phyloP scores from a whole-genome alignment of 108 stramenopile species.

The Skeletonema potamos region DNA sequence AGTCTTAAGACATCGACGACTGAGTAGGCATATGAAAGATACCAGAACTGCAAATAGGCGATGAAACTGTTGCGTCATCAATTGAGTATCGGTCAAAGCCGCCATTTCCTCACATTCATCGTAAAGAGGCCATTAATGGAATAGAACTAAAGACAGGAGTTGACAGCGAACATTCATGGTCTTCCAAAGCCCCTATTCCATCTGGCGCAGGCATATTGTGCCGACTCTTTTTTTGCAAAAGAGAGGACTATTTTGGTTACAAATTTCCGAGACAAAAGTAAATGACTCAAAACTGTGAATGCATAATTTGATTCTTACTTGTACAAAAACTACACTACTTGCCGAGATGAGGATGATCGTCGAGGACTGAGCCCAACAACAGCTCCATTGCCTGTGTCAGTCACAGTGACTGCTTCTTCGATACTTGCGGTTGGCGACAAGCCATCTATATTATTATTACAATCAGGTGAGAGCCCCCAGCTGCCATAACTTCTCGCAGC shows the following conservation, averaged over 20 bases:
- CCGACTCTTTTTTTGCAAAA: neutral
- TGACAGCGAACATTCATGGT: too few relatives aligned
- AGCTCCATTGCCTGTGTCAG: neutral
- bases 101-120: neutral
- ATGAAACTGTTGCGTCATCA: neutral
- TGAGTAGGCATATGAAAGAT: neutral
- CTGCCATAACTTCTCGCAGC: conserved; percentile 1
- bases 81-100: neutral
- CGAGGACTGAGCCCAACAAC: neutral
- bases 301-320: too few relatives aligned
- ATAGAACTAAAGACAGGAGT: too few relatives aligned
- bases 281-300: too few relatives aligned
- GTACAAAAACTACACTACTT: neutral
- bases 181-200: neutral
- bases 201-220: neutral
- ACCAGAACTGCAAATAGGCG: neutral
- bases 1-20: neutral
- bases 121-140: neutral
- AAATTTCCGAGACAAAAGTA: neutral
- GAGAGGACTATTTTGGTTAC: neutral
- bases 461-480: neutral
- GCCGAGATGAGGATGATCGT: neutral
- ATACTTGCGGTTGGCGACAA: neutral
- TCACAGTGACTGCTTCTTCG: neutral
- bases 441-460: neutral